Evolutionary conservation across 495 filamentous ascomycete genomes (phyloP).

Genomic region (Xylaria flabelliformis): DNA sequence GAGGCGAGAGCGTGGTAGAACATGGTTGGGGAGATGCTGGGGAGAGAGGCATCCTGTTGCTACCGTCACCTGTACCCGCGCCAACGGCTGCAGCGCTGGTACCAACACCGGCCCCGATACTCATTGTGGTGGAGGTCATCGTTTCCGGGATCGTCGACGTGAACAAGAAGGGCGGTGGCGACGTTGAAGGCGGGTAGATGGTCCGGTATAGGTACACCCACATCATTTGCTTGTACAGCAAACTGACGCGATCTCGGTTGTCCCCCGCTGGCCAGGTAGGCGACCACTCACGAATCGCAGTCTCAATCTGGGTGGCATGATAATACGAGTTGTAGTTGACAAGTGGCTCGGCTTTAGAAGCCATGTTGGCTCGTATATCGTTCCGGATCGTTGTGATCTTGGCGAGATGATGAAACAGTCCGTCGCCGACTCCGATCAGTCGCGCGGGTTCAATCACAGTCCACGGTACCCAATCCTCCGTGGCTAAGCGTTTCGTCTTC

Average conservation of each 20-base stretch:
- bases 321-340: constrained; percentile 78
- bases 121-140: background rate
- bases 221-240: constrained; percentile 87
- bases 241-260: constrained; percentile 74
- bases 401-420: constrained; percentile 80
- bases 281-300: constrained; percentile 75
- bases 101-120: background rate
- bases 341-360: constrained; percentile 66
- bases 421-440: constrained; percentile 86
- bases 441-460: constrained; percentile 79
- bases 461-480: constrained; percentile 68
- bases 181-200: constrained; percentile 66
- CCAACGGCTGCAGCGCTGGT: background rate
- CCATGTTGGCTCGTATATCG: constrained; percentile 71
- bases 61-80: constrained; percentile 1
- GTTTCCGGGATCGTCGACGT: constrained; percentile 4
- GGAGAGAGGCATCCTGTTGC: constrained; percentile 46
- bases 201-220: constrained; percentile 92
- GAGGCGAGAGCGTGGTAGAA: constrained; percentile 48
- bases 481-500: constrained; percentile 55
- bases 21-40: constrained; percentile 36
- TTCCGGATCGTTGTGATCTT: constrained; percentile 82
- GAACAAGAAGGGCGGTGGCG: constrained; percentile 36
- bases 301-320: constrained; percentile 79
- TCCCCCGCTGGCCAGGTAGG: constrained; percentile 73